Percentiles rank a stretch among this genome's conserved stretches.
These are phyloP conservation scores for Cyclotella atomus DNA, from an alignment of 108 stramenopile species.

Conservation along the genomic window DNA sequence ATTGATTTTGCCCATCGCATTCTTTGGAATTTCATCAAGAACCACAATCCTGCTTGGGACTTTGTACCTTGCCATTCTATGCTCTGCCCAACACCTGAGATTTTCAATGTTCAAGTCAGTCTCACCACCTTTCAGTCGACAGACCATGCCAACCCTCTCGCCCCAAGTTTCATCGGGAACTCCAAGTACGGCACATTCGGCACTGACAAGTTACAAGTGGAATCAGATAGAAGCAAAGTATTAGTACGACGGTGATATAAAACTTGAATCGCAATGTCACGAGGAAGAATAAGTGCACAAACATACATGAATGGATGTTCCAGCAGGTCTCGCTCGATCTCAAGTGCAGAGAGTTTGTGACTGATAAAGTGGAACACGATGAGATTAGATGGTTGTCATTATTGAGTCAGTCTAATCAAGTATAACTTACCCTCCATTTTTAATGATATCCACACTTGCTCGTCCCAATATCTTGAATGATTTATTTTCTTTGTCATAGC, in stretches of 20 bases:
- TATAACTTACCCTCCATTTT: conserved; percentile 46
- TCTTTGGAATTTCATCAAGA: conserved; percentile 61
- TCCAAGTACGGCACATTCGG: conserved; percentile 43
- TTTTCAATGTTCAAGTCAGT: conserved; percentile 38
- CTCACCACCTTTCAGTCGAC: conserved; percentile 18
- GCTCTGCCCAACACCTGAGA: conserved; percentile 45
- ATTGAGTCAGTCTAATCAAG: too few species aligned
- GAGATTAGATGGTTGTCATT: too few species aligned
- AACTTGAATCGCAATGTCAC: too few species aligned
- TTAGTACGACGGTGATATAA: too few species aligned
- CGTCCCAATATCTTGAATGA: conserved; percentile 57
- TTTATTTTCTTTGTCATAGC: conserved; percentile 31
- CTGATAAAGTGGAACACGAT: neutral
- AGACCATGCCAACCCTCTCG: conserved; percentile 29
- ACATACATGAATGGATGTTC: conserved; percentile 50
- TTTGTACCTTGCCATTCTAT: conserved; percentile 52
- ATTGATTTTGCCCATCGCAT: conserved; percentile 80
- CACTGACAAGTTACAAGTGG: too few species aligned
- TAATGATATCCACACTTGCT: conserved; percentile 56
- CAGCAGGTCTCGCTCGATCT: conserved; percentile 52
- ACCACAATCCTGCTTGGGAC: conserved; percentile 42
- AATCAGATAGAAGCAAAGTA: too few species aligned
- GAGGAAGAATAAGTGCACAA: too few species aligned
- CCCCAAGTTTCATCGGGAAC: conserved; percentile 49
- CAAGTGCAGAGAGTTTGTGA: conserved; percentile 56